phyloP scores from a whole-genome alignment of 2,329 filamentous ascomycete genomes.

The Cephalotrichum gorgonifer region DNA sequence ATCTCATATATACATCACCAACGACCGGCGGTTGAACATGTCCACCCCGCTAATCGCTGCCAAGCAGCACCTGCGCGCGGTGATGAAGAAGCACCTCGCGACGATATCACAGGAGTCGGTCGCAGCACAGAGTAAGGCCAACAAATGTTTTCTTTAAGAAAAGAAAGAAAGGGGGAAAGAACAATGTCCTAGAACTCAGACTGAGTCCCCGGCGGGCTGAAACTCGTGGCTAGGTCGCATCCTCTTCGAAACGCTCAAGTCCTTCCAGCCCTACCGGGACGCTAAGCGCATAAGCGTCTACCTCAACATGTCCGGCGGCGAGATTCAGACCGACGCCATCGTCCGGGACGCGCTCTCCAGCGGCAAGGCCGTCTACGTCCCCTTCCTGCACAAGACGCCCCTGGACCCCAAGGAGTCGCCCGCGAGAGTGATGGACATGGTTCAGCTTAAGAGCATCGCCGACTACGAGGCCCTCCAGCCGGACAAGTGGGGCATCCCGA shows the following conservation, averaged over 20 bases:
- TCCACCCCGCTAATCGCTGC: slow-evolving; percentile 47
- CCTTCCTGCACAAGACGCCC: slow-evolving; percentile 65
- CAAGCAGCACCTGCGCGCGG: slow-evolving; percentile 65
- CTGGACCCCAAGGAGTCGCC: slow-evolving; percentile 42
- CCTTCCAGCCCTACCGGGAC: slow-evolving; percentile 62
- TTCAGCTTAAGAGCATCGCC: slow-evolving; percentile 58
- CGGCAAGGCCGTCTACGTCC: slow-evolving; percentile 84
- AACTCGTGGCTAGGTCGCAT: slow-evolving; percentile 40
- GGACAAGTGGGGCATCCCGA: slow-evolving; percentile 95
- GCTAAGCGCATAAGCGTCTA: slow-evolving; percentile 76
- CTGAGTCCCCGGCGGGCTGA: neutral
- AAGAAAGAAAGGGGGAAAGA: too few species aligned
- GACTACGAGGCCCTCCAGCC: slow-evolving; percentile 70
- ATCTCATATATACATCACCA: neutral
- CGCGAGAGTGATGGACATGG: slow-evolving; percentile 81
- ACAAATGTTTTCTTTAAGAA: too few species aligned
- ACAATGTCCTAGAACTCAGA: neutral
- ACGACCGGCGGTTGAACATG: slow-evolving; percentile 28
- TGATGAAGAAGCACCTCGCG: slow-evolving; percentile 58
- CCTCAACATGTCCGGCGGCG: slow-evolving; percentile 81
- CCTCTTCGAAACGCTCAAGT: slow-evolving; percentile 54
- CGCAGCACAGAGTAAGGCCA: slow-evolving; percentile 56
- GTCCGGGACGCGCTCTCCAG: slow-evolving; percentile 67
- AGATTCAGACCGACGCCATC: slow-evolving; percentile 75
- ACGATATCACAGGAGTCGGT: slow-evolving; percentile 52